A percentile compares a stretch with the other conserved stretches of the same genome.
phyloP scores from a whole-genome alignment of 441 rosid genomes.

The Eutrema salsugineum region DNA sequence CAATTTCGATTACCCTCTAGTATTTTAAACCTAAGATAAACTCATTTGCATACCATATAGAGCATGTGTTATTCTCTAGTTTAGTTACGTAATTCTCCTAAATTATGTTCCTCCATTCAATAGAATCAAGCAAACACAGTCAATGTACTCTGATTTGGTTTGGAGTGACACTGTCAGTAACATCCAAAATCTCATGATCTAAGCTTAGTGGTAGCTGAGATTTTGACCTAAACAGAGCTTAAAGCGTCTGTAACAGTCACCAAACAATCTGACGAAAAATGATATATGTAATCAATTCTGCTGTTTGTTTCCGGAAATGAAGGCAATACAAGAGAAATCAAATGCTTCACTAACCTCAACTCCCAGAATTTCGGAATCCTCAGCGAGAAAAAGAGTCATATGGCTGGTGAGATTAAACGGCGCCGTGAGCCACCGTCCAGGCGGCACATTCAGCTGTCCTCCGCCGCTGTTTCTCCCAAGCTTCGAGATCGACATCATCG shows the following conservation, averaged over 20 bases:
- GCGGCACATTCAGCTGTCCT: constrained; percentile 89
- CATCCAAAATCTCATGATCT: background rate
- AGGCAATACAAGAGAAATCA: background rate
- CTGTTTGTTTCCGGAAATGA: background rate
- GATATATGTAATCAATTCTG: background rate
- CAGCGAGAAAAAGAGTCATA: constrained; percentile 87
- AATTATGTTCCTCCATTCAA: background rate
- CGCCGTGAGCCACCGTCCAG: constrained; percentile 91
- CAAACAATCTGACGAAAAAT: background rate
- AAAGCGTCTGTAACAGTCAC: background rate
- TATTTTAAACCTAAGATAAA: background rate
- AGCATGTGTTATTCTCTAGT: background rate
- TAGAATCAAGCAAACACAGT: background rate
- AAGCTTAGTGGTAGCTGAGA: background rate
- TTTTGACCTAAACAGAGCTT: background rate
- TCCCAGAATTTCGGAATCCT: constrained; percentile 81
- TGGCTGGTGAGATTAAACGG: constrained; percentile 97
- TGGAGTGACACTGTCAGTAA: background rate
- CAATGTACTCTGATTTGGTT: background rate
- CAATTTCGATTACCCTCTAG: background rate
- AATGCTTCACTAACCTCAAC: constrained; percentile 50
- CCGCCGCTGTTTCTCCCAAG: constrained; percentile 69
- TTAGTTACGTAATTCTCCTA: background rate
- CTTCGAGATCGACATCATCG: constrained; percentile 73
- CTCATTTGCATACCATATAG: background rate